These are phyloP conservation scores for Bassia scoparia DNA, from an alignment of 148 eudicot species.

Conservation along the genomic window DNA sequence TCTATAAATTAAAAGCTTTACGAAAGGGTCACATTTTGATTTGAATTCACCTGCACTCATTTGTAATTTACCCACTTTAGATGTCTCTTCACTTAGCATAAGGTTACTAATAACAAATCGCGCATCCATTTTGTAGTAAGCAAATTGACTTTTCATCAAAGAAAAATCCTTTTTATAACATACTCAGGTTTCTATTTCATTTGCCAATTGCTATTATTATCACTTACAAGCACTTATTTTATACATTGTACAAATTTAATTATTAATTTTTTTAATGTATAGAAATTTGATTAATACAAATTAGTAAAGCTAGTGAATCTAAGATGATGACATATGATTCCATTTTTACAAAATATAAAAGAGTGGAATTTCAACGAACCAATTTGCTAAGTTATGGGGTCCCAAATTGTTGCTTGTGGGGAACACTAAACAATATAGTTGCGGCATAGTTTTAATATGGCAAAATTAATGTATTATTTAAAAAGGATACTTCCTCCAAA, in stretches of 20 bases:
- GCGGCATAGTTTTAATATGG: no score
- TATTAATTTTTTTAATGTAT: not conserved
- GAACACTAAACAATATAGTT: no score
- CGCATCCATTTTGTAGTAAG: slow-evolving; percentile 23
- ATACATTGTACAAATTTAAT: no score
- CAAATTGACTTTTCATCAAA: slow-evolving; percentile 16
- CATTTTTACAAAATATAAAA: not conserved
- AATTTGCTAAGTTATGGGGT: no score
- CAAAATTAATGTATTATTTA: no score
- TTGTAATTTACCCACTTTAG: slow-evolving; percentile 18
- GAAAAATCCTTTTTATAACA: not conserved
- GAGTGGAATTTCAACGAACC: slow-evolving; percentile 10
- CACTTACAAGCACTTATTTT: no score
- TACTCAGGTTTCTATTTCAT: not conserved
- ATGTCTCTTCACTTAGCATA: not conserved
- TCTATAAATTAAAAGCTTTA: not conserved
- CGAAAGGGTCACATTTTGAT: slow-evolving; percentile 7
- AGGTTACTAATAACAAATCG: slow-evolving; percentile 19
- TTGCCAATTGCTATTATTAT: not conserved
- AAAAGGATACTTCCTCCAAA: no score
- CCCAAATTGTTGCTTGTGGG: no score
- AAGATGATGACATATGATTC: slow-evolving; percentile 9
- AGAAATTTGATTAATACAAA: not conserved
- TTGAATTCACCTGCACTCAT: not conserved
- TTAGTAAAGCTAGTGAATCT: no score